Evolutionary conservation across 768 basidiomycete species (phyloP), one percentile per base, ranked within the genome.

Genomic region (Pisolithus albus): DNA sequence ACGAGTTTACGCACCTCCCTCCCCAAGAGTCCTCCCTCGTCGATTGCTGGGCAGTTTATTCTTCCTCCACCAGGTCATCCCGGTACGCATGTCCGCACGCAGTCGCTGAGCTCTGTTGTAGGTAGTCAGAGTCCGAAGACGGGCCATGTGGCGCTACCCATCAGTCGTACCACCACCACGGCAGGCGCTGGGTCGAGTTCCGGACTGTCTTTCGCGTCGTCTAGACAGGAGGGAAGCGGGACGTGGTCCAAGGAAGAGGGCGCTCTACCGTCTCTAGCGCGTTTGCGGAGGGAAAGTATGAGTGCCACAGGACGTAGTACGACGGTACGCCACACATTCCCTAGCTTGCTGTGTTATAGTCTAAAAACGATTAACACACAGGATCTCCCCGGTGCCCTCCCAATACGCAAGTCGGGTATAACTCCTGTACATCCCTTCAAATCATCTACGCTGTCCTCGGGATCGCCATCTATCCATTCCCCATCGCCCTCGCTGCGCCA

Each of bases 281-380:
- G 81, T 38, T 60, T 79, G 9, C 66, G 82, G 50, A 77, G 60
- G 58, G 81, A 82, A 59, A 81, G 79, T 59, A 61, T 74, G n/a
- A 73, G 70, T 34, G 66, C 68, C 50, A 65, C 67, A 45, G 67
- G 64, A 48, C 65, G 72, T 46, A 64, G 70, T 40, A 61, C 57
- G 47, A 46, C 59, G 6, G 65, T 61, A 55, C 26, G 13, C 55
- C 26, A 51, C 39, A 53, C 26, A 54, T 9, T 28, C 57, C 0
- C 59, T 23, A 23, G 28, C 18, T 37, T 39, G 39, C 48, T 53
- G 47, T 55, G 56, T 28, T 47, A 11, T 15, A 15, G 34, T 34
- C 11, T 15, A 34, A 23, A 23, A 23, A 34, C 13, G 34, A 34
- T 23, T 34, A 30, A 10, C 30, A 15, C 28, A 23, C 46, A 71